Conservation (phyloP, 768 basidiomycete species). For the Collybia sordida region DNA sequence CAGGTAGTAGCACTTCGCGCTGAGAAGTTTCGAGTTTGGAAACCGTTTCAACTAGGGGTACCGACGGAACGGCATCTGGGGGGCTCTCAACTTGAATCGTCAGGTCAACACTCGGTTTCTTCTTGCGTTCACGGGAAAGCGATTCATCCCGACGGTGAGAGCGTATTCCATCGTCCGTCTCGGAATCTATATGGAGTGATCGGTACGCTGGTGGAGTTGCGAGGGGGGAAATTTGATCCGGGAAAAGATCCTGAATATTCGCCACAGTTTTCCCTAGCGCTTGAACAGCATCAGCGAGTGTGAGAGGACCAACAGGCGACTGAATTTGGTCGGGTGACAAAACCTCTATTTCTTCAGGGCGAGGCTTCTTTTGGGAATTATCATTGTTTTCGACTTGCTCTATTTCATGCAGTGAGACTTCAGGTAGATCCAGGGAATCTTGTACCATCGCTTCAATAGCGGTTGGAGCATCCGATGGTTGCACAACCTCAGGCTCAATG, state of each 20-base stretch:
- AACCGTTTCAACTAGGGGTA: not conserved
- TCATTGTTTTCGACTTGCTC: no score
- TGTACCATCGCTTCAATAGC: no score
- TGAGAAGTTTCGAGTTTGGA: not conserved
- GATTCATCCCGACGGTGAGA: slow-evolving; percentile 1
- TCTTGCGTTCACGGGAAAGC: not conserved
- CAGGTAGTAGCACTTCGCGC: not conserved
- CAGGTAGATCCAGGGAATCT: no score
- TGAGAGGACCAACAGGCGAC: slow-evolving; percentile 18
- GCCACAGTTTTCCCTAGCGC: slow-evolving; percentile 18
- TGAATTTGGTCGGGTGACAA: not conserved
- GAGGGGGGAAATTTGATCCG: slow-evolving; percentile 18
- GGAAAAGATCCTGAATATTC: slow-evolving; percentile 21
- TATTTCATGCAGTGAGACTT: no score
- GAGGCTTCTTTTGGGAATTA: no score
- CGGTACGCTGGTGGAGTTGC: slow-evolving; percentile 9
- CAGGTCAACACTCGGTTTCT: slow-evolving; percentile 6
- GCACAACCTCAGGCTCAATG: no score
- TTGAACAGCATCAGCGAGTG: slow-evolving; percentile 17
- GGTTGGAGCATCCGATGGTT: no score
- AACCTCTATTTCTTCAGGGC: no score
- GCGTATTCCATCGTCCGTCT: not conserved
- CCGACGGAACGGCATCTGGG: not conserved
- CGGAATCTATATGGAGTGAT: slow-evolving; percentile 7
- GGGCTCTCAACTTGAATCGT: not conserved